Conservation (phyloP, 345 rosid species). For the Brassica nigra region DNA sequence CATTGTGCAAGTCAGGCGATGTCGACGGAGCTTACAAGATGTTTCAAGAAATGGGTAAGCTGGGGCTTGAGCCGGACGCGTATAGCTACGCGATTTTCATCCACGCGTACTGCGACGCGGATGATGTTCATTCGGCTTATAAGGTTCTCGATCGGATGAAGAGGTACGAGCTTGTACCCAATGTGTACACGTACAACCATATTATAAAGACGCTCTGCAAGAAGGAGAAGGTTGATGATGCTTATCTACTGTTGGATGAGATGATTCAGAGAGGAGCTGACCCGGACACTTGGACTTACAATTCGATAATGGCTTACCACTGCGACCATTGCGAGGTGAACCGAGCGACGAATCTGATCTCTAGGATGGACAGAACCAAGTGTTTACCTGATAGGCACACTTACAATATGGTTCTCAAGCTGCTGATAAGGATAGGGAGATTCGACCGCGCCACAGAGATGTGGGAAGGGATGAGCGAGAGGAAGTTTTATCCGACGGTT, state of each 20-base stretch:
- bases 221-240: constrained; percentile 68
- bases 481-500: constrained; percentile 71
- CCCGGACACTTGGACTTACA: constrained; percentile 87
- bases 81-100: constrained; percentile 66
- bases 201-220: constrained; percentile 71
- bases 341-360: constrained; percentile 59
- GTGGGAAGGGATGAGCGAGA: constrained; percentile 75
- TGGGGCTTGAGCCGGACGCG: constrained; percentile 63
- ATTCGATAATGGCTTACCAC: constrained; percentile 69
- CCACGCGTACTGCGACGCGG: constrained; percentile 62
- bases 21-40: constrained; percentile 63
- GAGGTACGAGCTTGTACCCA: constrained; percentile 63
- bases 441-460: constrained; percentile 67
- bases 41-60: constrained; percentile 57
- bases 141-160: constrained; percentile 77
- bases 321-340: constrained; percentile 81
- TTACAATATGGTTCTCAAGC: constrained; percentile 79
- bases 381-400: constrained; percentile 69
- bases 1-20: constrained; percentile 67
- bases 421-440: constrained; percentile 71
- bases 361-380: constrained; percentile 60
- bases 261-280: constrained; percentile 54
- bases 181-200: constrained; percentile 79
- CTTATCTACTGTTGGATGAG: constrained; percentile 67
- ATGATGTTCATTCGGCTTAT: constrained; percentile 64